Evolutionary conservation across 768 basidiomycete genomes (phyloP).

Genomic region (Favolaschia claudopus): DNA sequence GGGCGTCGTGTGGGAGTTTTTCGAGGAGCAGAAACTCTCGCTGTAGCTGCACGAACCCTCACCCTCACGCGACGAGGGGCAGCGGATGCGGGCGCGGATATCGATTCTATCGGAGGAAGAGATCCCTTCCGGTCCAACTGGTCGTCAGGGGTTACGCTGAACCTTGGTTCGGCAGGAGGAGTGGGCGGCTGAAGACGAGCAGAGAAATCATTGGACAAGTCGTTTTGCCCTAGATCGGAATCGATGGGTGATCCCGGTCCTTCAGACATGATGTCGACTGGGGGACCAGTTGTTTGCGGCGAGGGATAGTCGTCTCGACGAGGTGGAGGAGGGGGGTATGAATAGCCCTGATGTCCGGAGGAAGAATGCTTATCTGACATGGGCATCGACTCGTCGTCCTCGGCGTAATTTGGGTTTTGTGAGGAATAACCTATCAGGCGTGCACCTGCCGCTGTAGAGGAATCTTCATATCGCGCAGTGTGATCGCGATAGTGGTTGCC

Average conservation of each 20-base stretch:
- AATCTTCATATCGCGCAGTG: no score
- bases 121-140: slow-evolving; percentile 1
- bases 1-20: neutral
- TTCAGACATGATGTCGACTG: neutral
- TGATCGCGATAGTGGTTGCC: no score
- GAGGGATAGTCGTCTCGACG: slow-evolving; percentile 1
- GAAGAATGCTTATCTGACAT: slow-evolving; percentile 5
- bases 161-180: neutral
- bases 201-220: neutral
- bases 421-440: no score
- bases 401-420: neutral
- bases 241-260: neutral
- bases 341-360: neutral
- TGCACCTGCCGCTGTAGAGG: no score
- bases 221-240: neutral
- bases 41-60: slow-evolving; percentile 1
- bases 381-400: slow-evolving; percentile 5
- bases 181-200: neutral
- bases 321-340: slow-evolving; percentile 11
- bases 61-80: slow-evolving; percentile 2
- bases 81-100: slow-evolving; percentile 13
- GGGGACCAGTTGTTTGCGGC: slow-evolving; percentile 1
- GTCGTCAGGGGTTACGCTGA: neutral
- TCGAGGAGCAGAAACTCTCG: neutral
- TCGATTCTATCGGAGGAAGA: slow-evolving; percentile 23